A percentile compares a stretch with the other conserved stretches of the same genome.
These are phyloP conservation scores for Marchantia polymorpha DNA, from an alignment of 225 moss, liverwort and hornwort species.

Conservation along the genomic window DNA sequence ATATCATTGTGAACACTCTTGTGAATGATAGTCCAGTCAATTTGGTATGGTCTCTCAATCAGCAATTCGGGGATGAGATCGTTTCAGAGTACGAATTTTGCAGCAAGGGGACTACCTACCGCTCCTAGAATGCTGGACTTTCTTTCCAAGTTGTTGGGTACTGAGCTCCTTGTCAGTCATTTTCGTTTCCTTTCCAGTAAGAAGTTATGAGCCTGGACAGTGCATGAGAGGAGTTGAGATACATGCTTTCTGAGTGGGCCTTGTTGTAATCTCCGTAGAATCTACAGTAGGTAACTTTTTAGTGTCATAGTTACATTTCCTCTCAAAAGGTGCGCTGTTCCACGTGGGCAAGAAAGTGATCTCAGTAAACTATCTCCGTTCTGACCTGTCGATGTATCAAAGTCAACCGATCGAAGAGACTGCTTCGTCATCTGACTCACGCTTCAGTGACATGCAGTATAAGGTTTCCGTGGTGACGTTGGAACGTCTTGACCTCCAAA, in stretches of 20 bases:
- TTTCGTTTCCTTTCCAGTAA: neutral
- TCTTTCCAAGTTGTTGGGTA: no score
- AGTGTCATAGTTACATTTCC: neutral
- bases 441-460: neutral
- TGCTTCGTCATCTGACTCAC: neutral
- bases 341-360: neutral
- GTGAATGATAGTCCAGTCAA: no score
- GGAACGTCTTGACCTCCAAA: no score
- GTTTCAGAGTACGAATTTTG: no score
- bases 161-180: no score
- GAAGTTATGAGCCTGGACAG: neutral
- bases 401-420: neutral
- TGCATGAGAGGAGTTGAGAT: neutral
- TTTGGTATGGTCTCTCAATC: no score
- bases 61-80: no score
- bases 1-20: no score
- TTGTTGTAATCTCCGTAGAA: neutral
- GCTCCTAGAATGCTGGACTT: no score
- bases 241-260: neutral
- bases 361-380: neutral
- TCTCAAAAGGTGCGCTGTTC: neutral
- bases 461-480: neutral
- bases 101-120: no score
- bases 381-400: neutral
- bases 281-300: neutral